Evolutionary conservation across 2,329 filamentous ascomycete species (phyloP).

Genomic region (Neonectria hederae): DNA sequence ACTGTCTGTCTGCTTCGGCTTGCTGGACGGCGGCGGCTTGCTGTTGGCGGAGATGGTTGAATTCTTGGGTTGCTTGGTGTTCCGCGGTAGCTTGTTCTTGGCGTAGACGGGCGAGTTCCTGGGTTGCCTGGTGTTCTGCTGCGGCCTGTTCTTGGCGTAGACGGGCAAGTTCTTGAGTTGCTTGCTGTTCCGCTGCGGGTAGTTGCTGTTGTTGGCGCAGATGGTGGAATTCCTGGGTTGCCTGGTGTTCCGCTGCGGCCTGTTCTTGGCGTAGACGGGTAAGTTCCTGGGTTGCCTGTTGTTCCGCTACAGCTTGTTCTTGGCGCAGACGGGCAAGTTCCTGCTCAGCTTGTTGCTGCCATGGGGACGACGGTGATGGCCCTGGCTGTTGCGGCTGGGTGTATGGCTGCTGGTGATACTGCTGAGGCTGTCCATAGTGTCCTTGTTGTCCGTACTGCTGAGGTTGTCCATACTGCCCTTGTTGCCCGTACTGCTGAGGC

Average conservation of each 20-base stretch:
- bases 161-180: background rate
- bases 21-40: slow-evolving; percentile 21
- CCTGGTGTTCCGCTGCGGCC: slow-evolving; percentile 11
- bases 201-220: background rate
- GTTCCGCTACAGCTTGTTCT: too few species aligned
- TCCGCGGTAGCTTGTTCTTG: background rate
- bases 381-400: background rate
- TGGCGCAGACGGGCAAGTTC: background rate
- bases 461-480: background rate
- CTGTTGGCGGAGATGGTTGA: slow-evolving; percentile 1
- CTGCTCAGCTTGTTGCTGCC: slow-evolving; percentile 6
- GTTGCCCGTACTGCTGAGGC: background rate
- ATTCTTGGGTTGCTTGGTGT: background rate
- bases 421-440: slow-evolving; percentile 5
- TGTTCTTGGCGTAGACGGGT: slow-evolving; percentile 4
- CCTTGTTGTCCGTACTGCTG: slow-evolving; percentile 3
- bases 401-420: background rate
- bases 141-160: slow-evolving; percentile 5
- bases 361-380: background rate
- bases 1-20: slow-evolving; percentile 29
- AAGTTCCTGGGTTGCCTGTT: background rate
- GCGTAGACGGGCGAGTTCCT: background rate
- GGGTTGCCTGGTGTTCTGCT: slow-evolving; percentile 12
- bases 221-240: background rate
- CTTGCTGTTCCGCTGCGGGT: background rate